Evolutionary conservation across 345 rosid genomes (phyloP).

Genomic region (Excoecaria agallocha): DNA sequence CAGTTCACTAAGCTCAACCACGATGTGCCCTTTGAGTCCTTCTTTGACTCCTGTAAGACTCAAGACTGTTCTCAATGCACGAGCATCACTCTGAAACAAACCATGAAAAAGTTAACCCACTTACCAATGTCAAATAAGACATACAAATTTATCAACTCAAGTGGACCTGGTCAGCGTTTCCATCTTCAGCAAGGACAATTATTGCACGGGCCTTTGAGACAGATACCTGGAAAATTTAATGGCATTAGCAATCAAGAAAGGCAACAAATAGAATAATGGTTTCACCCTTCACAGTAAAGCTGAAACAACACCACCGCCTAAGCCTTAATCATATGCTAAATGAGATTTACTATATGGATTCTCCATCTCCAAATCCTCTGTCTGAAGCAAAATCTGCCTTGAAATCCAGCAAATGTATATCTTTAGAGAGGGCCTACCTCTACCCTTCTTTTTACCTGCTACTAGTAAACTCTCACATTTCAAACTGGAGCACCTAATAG

Average conservation of each 20-base stretch:
- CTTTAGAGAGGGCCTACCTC: too few relatives aligned
- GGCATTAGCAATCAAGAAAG: constrained; percentile 14
- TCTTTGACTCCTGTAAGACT: constrained; percentile 76
- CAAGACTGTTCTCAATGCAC: constrained; percentile 70
- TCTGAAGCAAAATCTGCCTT: too few relatives aligned
- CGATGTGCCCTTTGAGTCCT: constrained; percentile 69
- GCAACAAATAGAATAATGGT: constrained; percentile 1
- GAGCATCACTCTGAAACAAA: constrained; percentile 67
- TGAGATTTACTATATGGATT: too few relatives aligned
- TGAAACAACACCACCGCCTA: background rate
- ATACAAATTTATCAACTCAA: constrained; percentile 15
- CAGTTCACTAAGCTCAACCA: constrained; percentile 73
- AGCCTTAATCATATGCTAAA: too few relatives aligned
- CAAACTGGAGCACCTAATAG: background rate
- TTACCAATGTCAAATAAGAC: constrained; percentile 12
- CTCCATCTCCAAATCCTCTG: too few relatives aligned
- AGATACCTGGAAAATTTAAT: constrained; percentile 47
- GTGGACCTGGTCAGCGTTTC: constrained; percentile 80
- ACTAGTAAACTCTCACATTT: too few relatives aligned
- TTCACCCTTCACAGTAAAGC: constrained; percentile 11
- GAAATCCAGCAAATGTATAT: too few relatives aligned
- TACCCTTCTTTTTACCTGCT: too few relatives aligned
- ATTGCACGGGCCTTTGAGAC: constrained; percentile 75
- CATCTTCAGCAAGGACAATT: constrained; percentile 71
- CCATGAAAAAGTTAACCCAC: constrained; percentile 23